Evolutionary conservation across 1,284 basidiomycete genomes (phyloP), one percentile per base, ranked within the genome.

Genomic region (Ceratobasidium sp.): DNA sequence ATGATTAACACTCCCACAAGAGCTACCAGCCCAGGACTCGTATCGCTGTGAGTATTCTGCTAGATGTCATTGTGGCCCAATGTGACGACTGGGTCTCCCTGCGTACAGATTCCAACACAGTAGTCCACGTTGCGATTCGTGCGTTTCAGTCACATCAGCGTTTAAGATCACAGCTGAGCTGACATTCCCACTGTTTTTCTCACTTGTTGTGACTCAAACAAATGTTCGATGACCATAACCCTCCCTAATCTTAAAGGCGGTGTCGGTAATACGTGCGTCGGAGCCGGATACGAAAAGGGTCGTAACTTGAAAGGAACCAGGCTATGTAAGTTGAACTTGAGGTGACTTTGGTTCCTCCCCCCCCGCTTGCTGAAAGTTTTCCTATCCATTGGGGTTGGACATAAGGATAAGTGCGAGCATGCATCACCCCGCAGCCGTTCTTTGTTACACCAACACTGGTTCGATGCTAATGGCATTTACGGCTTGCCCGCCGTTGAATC

Each of bases 401-500:
- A n/a, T n/a, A n/a, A n/a, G n/a, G n/a, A n/a, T n/a, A n/a, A n/a
- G n/a, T 11, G 27, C 44, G 52, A 52, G 52, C 47, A 21, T 11
- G 39, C 25, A 42, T 67, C 19, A 27, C 13, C 13, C 36, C 27
- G 14, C 8, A 36, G 16, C 16, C 16, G 23, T 21, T 19, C 23
- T 33, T n/a, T n/a, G n/a, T n/a, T 41, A 27, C 19, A 7, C 33
- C 7, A 14, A n/a, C 13, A 49, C 14, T 67, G 19, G 29, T 27
- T 25, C 23, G 23, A 50, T n/a, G 58, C 52, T 16, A 39, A 42
- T 9, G 60, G 57, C 42, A 56, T 66, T 46, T 56, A 47, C 44
- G 49, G 57, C 53, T 56, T 52, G 7, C 69, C 69, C n/a, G 42
- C 66, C n/a, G 56, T 66, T 39, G 60, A 66, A 11, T 56, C 60